Base-by-base conservation (phyloP, 1,284 basidiomycete species). In the Pyrrhoderma lamaoense region DNA sequence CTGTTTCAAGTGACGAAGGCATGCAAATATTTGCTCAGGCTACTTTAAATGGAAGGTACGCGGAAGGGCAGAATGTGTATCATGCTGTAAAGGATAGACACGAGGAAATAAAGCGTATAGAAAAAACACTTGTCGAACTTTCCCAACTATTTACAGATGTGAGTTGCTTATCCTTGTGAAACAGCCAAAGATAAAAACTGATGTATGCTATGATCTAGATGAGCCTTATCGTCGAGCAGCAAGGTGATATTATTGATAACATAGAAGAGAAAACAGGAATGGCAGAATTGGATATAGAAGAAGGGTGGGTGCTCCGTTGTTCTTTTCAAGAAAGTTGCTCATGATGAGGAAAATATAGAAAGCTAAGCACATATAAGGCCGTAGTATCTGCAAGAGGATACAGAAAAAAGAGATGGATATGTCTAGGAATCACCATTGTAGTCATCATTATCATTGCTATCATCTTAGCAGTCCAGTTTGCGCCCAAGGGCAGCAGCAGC, bases 71-170 rank as follows among this genome's bases (percentile, higher is more conserved):
- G 54, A 86, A 85, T 11, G 94, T 94, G 1, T 94, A 95, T 68
- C 82, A 86, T 50, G 95, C 98, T 67, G 95, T 98, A 22, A 93
- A 98, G 71, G 89, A 90, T 64, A 84, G 96, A 53, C 93, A 98
- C 64, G 89, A 89, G 65, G 95, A 99, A 61, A 91, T 99, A 65
- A 86, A 91, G 66, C 86, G 89, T 59, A 98, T 99, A 62, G 94
- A 97, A 67, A 78, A 79, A 69, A 98, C 93, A 5, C 74, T 99
- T 49, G 83, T 82, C 11, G 94, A 99, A 68, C 79, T 99, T 38
- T 93, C 93, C 3, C 92, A 97, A 64, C 75, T 99, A 60, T 97
- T 98, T 73, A 91, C 93, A 65, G 95, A 99, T 65, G 86, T 86
- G 45, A 45, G 80, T 68, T 3, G 13, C 5, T 35, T 16, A n/a